phyloP scores from a whole-genome alignment of 2,329 filamentous ascomycete species.

The Pestalotiopsis sp. region DNA sequence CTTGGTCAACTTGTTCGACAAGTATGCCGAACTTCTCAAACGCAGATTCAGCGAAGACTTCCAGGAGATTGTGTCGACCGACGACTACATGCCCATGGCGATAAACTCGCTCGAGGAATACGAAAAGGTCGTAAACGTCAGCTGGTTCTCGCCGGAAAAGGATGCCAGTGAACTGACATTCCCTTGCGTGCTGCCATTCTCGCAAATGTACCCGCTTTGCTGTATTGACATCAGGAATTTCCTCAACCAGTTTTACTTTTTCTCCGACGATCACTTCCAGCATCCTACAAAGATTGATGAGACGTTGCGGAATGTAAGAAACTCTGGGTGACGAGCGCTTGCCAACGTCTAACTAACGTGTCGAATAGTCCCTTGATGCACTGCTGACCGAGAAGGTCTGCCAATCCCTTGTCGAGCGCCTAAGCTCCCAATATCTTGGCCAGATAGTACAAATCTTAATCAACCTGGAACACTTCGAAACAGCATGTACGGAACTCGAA shows the following conservation, averaged over 20 bases:
- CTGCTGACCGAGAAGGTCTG: conserved; percentile 93
- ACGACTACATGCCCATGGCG: conserved; percentile 99
- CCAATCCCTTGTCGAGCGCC: conserved; percentile 81
- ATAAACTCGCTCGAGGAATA: conserved; percentile 91
- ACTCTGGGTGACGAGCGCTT: background rate
- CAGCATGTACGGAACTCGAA: conserved; percentile 87
- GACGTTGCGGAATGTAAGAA: conserved; percentile 73
- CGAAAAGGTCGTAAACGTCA: conserved; percentile 92
- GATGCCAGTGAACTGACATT: conserved; percentile 78
- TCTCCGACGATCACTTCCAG: conserved; percentile 94
- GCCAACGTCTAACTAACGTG: conserved; percentile 1
- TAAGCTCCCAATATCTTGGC: conserved; percentile 90
- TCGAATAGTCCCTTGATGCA: conserved; percentile 80
- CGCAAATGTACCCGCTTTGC: conserved; percentile 97
- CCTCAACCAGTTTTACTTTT: conserved; percentile 97
- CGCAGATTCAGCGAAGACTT: conserved; percentile 93
- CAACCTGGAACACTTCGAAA: conserved; percentile 96
- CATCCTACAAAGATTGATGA: conserved; percentile 89
- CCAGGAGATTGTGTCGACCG: conserved; percentile 83
- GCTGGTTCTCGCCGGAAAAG: conserved; percentile 91
- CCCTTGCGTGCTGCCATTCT: conserved; percentile 94
- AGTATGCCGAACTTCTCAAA: conserved; percentile 91
- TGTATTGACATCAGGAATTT: conserved; percentile 99
- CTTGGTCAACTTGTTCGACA: conserved; percentile 86
- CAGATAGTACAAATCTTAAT: conserved; percentile 99